Evolutionary conservation across 352 stramenopile species (phyloP).

Genomic region (Phytopythium sindhum): DNA sequence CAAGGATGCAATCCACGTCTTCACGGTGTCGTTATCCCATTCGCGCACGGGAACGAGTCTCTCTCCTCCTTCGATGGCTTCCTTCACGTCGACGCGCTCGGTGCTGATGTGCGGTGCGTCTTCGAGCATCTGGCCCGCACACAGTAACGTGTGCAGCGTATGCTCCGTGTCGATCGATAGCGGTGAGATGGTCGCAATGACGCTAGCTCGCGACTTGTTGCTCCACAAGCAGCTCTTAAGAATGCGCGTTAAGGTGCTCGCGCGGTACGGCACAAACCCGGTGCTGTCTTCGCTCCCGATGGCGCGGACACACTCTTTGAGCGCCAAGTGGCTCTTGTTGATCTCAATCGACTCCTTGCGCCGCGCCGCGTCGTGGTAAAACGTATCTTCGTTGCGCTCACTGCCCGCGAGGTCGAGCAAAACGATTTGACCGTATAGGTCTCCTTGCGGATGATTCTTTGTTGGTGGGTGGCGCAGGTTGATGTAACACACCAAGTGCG

Average conservation of each 20-base stretch:
- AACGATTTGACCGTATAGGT: constrained; percentile 47
- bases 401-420: constrained; percentile 69
- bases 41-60: constrained; percentile 40
- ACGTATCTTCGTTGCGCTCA: constrained; percentile 77
- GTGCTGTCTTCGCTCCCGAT: constrained; percentile 52
- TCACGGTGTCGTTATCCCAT: constrained; percentile 55
- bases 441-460: constrained; percentile 11
- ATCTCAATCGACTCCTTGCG: constrained; percentile 79
- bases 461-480: constrained; percentile 33
- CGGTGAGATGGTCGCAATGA: constrained; percentile 82
- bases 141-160: constrained; percentile 72
- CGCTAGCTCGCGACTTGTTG: constrained; percentile 52
- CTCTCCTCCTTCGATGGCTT: constrained; percentile 33
- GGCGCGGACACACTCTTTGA: constrained; percentile 83
- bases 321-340: constrained; percentile 77
- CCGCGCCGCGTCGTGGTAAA: constrained; percentile 67
- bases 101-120: constrained; percentile 49
- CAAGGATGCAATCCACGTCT: constrained; percentile 46
- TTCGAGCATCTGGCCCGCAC: constrained; percentile 65
- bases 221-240: constrained; percentile 71
- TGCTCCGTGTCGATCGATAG: constrained; percentile 74
- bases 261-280: constrained; percentile 63
- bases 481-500: constrained; percentile 67
- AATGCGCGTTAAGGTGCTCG: constrained; percentile 70
- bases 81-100: constrained; percentile 47